These are phyloP conservation scores for Zopfia rhizophila DNA, from an alignment of 2,329 filamentous ascomycete species.

Conservation along the genomic window DNA sequence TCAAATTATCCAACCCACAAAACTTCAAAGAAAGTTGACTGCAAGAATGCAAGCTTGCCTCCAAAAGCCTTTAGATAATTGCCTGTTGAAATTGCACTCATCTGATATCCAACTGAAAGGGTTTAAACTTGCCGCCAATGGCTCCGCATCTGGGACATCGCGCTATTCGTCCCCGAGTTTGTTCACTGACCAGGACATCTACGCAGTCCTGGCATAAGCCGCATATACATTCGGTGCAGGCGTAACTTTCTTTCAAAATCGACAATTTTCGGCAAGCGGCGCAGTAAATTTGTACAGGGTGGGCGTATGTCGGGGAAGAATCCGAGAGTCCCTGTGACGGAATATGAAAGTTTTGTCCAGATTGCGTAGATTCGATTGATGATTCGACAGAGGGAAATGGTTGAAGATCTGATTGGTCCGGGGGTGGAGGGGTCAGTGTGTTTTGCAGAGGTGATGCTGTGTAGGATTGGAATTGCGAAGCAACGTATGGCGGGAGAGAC, in stretches of 20 bases:
- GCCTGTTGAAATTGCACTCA: slow-evolving; percentile 58
- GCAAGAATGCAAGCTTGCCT: too few relatives aligned
- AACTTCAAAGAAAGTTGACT: background rate
- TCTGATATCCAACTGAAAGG: slow-evolving; percentile 84
- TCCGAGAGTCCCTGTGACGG: slow-evolving; percentile 62
- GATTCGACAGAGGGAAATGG: slow-evolving; percentile 93
- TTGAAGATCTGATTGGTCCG: slow-evolving; percentile 62
- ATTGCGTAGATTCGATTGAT: slow-evolving; percentile 75
- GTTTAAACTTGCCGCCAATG: slow-evolving; percentile 83
- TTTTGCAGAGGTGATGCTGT: slow-evolving; percentile 92
- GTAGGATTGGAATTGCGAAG: slow-evolving; percentile 71
- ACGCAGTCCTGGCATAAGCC: slow-evolving; percentile 91
- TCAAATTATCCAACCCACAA: background rate
- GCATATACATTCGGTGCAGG: slow-evolving; percentile 96
- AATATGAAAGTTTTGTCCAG: slow-evolving; percentile 73
- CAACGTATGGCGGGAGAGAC: slow-evolving; percentile 68
- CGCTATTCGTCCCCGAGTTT: slow-evolving; percentile 73
- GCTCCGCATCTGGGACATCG: slow-evolving; percentile 82
- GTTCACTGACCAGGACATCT: slow-evolving; percentile 79
- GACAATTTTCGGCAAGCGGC: slow-evolving; percentile 84
- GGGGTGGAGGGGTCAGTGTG: slow-evolving; percentile 81
- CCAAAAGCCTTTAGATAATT: too few relatives aligned
- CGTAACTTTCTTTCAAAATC: slow-evolving; percentile 83
- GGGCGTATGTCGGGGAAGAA: slow-evolving; percentile 66
- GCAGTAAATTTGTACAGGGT: slow-evolving; percentile 85